Evolutionary conservation across 257 asterid genomes (phyloP), one percentile per base, ranked within the genome.

Genomic region (Haberlea rhodopensis): DNA sequence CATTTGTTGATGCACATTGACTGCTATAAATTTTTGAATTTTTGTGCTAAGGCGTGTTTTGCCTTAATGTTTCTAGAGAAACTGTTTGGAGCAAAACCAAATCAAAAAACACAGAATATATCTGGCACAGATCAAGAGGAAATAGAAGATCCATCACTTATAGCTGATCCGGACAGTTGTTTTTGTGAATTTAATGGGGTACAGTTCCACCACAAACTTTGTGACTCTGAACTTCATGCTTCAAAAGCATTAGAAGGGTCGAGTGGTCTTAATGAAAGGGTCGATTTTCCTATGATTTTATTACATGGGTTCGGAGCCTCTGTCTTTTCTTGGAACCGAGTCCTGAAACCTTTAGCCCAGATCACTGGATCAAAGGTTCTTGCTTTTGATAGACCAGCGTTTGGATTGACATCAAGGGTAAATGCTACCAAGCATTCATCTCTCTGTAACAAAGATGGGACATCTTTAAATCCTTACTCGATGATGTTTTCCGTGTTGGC

Each of bases 271-370:
- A 68, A 65, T 31, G 79, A 75, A 65, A 67, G 67, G 72, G 43
- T 73, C 57, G 67, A 71, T 22, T 70, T 81, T 75, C 97, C 99
- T n/a, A 75, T 89, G 80, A 82, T 92, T 73, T 68, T 92, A 76
- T 70, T 92, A 75, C 99, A 92, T 65, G 99, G 99, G 3, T 89
- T 92, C 77, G 99, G 97, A 69, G 95, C 99, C 77, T 92, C 99
- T 2, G 72, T 79, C 53, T 92, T 81, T 71, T 87, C 99, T 3
- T 92, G 99, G 99, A 71, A 68, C 74, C 84, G 86, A 48, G 95
- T 76, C 32, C 81, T 90, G 96, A 87, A 89, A 63, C 87, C 86
- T 62, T 74, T 92, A 67, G 85, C 95, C 2, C 72, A 16, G 53
- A 73, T 64, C 49, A 69, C 73, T 29, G 84, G 90, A 46, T 78